These are phyloP conservation scores for Periconia sp. DNA, from an alignment of 2,329 filamentous ascomycete species.

Conservation along the genomic window DNA sequence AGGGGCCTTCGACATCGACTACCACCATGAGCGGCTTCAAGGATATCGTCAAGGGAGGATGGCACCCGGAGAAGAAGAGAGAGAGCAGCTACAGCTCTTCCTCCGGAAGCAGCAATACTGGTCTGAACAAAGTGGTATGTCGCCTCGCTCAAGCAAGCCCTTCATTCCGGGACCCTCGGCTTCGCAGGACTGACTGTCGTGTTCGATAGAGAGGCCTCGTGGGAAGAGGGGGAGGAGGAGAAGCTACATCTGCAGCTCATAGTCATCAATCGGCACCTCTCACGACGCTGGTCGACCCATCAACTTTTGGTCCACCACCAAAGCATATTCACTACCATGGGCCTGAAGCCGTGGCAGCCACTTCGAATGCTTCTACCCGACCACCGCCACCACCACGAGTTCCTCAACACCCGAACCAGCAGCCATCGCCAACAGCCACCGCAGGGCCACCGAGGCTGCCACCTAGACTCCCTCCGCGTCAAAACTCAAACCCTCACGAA, in stretches of 20 bases:
- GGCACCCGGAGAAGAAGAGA: constrained; percentile 48
- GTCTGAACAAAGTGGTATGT: constrained; percentile 56
- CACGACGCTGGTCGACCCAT: constrained; percentile 71
- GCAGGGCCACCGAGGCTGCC: constrained; percentile 57
- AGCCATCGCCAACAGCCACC: constrained; percentile 32
- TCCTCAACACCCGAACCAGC: constrained; percentile 37
- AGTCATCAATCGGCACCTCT: constrained; percentile 65
- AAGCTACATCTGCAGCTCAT: constrained; percentile 43
- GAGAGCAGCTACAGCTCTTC: constrained; percentile 32
- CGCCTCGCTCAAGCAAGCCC: constrained; percentile 1
- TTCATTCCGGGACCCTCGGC: too few relatives aligned
- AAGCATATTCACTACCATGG: constrained; percentile 60
- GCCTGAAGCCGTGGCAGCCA: constrained; percentile 46
- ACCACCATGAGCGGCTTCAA: constrained; percentile 38
- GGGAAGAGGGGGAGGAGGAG: constrained; percentile 49
- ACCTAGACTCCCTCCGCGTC: constrained; percentile 71
- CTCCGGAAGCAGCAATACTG: constrained; percentile 52
- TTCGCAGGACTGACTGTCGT: constrained; percentile 11
- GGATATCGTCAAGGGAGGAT: constrained; percentile 51
- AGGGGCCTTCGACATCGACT: background rate
- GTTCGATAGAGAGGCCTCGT: constrained; percentile 58
- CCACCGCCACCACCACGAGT: constrained; percentile 43
- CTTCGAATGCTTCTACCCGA: constrained; percentile 27
- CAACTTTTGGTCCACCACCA: constrained; percentile 78
- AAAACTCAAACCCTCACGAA: constrained; percentile 55